Evolutionary conservation across 2,329 filamentous ascomycete genomes (phyloP), one percentile per base, ranked within the genome.

Genomic region (Colletotrichum sp.): DNA sequence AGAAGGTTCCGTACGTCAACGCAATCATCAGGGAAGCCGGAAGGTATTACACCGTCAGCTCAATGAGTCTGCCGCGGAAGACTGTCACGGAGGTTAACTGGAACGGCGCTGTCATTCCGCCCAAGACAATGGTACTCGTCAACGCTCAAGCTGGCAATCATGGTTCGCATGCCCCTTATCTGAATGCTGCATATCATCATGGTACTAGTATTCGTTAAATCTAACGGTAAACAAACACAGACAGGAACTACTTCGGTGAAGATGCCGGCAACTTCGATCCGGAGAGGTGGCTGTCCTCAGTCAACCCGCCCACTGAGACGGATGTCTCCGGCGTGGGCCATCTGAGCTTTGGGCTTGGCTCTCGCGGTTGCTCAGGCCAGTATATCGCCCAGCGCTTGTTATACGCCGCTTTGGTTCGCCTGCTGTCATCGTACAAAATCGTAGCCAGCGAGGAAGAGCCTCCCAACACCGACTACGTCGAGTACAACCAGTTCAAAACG

Each of bases 401-500:
- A 13, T 52, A 52, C 4, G n/a, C 43, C 6, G 43, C 43, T 24
- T 3, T 52, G n/a, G n/a, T 52, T 0, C 43, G 43, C 10, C 43
- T 52, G n/a, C 5, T 52, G 12, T 13, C 43, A 12, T 52, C 43
- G 2, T 52, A 13, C n/a, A 52, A 52, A 6, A 52, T 52, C 6
- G 10, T 52, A 7, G 43, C 43, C 1, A 52, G 43, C 12, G n/a
- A 52, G 43, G n/a, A 52, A 13, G 43, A 52, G 43, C 43, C 43
- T 52, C 43, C 91, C 0, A 85, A 91, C 58, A 82, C 92, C 77
- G 86, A 93, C 79, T 85, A 88, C 0, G 85, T 93, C 52, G 89
- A 90, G 34, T 92, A 90, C 78, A 92, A 89, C 79, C 82, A 84
- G 3, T 89, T 89, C 24, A 87, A 90, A 1, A 92, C 91, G 1